Conservation (phyloP, 2,329 filamentous ascomycete species). For the Talaromyces sp. region DNA sequence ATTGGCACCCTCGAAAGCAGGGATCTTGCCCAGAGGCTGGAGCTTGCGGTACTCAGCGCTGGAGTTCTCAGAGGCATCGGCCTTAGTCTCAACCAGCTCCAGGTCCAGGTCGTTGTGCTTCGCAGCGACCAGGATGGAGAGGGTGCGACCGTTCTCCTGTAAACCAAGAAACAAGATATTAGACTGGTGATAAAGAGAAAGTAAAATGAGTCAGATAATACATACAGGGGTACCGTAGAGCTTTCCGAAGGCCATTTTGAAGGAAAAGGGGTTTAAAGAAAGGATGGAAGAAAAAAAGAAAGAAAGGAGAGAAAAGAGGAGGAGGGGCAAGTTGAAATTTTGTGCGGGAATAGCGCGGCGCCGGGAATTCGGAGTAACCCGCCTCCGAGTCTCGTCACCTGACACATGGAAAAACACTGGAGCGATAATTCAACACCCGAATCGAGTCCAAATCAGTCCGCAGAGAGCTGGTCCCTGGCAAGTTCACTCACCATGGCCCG, state of each 20-base stretch:
- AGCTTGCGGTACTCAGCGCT: slow-evolving; percentile 78
- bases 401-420: slow-evolving; percentile 26
- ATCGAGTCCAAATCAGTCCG: background rate
- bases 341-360: slow-evolving; percentile 19
- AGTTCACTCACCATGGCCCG: slow-evolving; percentile 36
- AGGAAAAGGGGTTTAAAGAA: slow-evolving; percentile 19
- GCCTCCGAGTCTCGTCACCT: slow-evolving; percentile 23
- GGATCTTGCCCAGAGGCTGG: slow-evolving; percentile 88
- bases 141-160: slow-evolving; percentile 87
- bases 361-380: slow-evolving; percentile 22
- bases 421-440: slow-evolving; percentile 1
- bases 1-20: slow-evolving; percentile 89
- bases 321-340: slow-evolving; percentile 29
- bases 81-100: slow-evolving; percentile 71
- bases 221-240: slow-evolving; percentile 84
- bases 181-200: background rate
- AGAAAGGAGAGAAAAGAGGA: slow-evolving; percentile 10
- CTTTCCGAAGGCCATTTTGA: slow-evolving; percentile 95
- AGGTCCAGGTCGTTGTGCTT: slow-evolving; percentile 97
- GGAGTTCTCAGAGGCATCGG: slow-evolving; percentile 60
- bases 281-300: slow-evolving; percentile 10
- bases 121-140: slow-evolving; percentile 85
- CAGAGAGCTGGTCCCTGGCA: slow-evolving; percentile 2
- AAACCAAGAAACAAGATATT: slow-evolving; percentile 16
- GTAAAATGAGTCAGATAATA: slow-evolving; percentile 10